Conservation (phyloP, 164 flowering plant genomes). For the Sextonia rubra region DNA sequence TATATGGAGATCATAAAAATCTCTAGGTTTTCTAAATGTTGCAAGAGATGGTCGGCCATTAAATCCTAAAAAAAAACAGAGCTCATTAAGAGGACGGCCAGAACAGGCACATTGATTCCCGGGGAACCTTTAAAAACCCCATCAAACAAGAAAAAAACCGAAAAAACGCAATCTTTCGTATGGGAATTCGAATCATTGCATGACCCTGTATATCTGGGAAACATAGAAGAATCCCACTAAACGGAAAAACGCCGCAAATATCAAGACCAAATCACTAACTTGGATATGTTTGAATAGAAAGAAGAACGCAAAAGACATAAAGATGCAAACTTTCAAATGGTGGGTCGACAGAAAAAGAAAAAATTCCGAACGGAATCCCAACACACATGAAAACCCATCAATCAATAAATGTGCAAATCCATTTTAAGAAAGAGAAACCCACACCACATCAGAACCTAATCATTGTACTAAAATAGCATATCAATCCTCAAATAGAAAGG, state of each 20-base stretch:
- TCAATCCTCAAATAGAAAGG: background rate
- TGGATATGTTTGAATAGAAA: background rate
- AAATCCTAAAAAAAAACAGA: background rate
- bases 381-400: background rate
- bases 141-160: background rate
- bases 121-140: background rate
- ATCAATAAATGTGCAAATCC: background rate
- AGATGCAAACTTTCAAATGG: constrained; percentile 1
- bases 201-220: background rate
- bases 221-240: background rate
- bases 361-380: background rate
- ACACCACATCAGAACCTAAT: background rate
- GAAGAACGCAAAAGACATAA: no score
- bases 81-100: background rate
- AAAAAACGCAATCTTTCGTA: background rate
- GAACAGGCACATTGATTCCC: background rate
- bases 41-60: background rate
- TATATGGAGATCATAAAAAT: no score
- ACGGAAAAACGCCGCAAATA: background rate
- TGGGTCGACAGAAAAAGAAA: background rate
- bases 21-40: background rate
- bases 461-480: background rate
- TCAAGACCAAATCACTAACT: background rate
- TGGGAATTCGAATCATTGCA: background rate
- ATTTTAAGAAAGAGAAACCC: background rate